A percentile compares a stretch with the other conserved stretches of the same genome.
Evolutionary conservation across 2,329 filamentous ascomycete species (phyloP).

Genomic region (Pseudophaeomoniella oleicola): DNA sequence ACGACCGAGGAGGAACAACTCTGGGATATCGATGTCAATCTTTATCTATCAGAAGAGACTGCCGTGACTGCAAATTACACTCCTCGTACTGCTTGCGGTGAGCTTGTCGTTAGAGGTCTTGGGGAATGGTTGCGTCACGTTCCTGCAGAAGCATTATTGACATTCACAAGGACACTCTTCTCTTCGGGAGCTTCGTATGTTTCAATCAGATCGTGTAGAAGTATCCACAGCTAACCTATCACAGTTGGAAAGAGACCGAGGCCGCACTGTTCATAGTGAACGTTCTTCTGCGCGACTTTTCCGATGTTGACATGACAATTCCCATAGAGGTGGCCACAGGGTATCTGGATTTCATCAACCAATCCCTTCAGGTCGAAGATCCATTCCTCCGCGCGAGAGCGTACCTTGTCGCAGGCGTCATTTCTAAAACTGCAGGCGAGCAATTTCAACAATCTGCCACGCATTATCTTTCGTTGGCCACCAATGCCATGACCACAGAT

Average conservation of each 20-base stretch:
- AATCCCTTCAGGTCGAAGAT: constrained; percentile 55
- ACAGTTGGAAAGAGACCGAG: constrained; percentile 56
- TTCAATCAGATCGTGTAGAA: no score
- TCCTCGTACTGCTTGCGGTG: constrained; percentile 78
- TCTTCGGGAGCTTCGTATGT: constrained; percentile 24
- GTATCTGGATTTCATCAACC: constrained; percentile 68
- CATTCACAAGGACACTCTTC: constrained; percentile 63
- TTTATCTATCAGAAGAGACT: constrained; percentile 90
- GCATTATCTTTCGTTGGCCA: constrained; percentile 28
- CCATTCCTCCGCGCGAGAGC: constrained; percentile 73
- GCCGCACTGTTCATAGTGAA: constrained; percentile 74
- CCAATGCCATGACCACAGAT: constrained; percentile 56
- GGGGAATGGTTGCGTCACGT: constrained; percentile 73
- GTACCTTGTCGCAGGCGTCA: constrained; percentile 68
- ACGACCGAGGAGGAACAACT: constrained; percentile 83
- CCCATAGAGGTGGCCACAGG: constrained; percentile 52
- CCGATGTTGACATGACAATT: constrained; percentile 62
- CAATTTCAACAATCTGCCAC: constrained; percentile 28
- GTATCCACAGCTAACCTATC: constrained; percentile 6
- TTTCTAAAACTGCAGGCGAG: constrained; percentile 54
- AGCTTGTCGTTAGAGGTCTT: constrained; percentile 71
- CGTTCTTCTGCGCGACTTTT: constrained; percentile 68
- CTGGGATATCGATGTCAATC: constrained; percentile 92
- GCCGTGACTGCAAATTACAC: constrained; percentile 95
- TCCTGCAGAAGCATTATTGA: constrained; percentile 64